These are phyloP conservation scores for Torrubiellomyces zombiae DNA, from an alignment of 2,329 filamentous ascomycete genomes.

Conservation along the genomic window DNA sequence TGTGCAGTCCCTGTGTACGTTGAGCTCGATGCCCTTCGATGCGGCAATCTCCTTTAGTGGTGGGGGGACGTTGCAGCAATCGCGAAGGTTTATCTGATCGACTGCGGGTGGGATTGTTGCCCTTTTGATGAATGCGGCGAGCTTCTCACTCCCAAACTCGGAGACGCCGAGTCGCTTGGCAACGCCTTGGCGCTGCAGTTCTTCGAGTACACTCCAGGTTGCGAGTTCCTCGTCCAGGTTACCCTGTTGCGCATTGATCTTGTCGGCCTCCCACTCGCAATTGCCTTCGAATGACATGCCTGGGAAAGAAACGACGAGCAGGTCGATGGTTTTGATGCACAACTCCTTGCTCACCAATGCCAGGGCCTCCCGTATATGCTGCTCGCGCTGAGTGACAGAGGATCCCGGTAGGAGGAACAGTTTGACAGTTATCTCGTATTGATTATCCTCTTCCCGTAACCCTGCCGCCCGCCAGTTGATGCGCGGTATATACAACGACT, in stretches of 20 bases:
- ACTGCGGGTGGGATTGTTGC: conserved; percentile 62
- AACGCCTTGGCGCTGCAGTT: conserved; percentile 50
- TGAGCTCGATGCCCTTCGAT: conserved; percentile 63
- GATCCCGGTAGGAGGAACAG: conserved; percentile 76
- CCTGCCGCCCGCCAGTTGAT: conserved; percentile 56
- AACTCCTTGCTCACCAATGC: conserved; percentile 67
- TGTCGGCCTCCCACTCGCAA: conserved; percentile 62
- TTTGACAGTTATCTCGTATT: conserved; percentile 93
- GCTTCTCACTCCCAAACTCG: conserved; percentile 76
- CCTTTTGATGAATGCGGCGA: conserved; percentile 58
- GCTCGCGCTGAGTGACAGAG: conserved; percentile 43
- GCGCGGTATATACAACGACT: conserved; percentile 58
- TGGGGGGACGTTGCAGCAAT: conserved; percentile 91
- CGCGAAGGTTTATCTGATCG: conserved; percentile 88
- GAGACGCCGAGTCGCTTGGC: conserved; percentile 68
- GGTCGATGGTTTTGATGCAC: conserved; percentile 57
- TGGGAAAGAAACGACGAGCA: conserved; percentile 86
- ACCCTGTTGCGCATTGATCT: conserved; percentile 42
- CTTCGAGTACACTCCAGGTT: conserved; percentile 59
- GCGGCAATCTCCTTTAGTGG: conserved; percentile 75
- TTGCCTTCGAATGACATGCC: conserved; percentile 87
- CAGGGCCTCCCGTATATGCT: conserved; percentile 64
- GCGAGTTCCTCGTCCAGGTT: conserved; percentile 50
- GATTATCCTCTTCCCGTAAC: conserved; percentile 60
- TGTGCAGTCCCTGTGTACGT: conserved; percentile 88